Percentiles rank a stretch among this genome's conserved stretches.
Conservation (phyloP, 139 green algal species). For the Chlorella ohadii region DNA sequence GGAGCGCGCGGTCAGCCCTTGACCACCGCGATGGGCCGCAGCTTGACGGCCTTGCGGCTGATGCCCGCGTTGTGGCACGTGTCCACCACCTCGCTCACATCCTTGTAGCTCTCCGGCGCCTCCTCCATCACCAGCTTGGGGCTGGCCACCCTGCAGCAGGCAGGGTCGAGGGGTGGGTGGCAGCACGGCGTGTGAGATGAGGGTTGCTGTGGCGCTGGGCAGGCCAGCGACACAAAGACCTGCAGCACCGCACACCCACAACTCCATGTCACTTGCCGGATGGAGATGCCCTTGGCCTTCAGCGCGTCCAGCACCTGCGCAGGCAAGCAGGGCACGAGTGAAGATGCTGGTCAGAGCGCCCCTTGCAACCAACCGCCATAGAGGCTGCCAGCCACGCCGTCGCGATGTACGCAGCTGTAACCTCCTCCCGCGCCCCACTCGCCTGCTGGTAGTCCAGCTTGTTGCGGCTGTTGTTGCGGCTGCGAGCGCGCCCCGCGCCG, state of each 20-base stretch:
- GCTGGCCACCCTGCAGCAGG: slow-evolving; percentile 65
- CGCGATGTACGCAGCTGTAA: no score
- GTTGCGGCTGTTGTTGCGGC: slow-evolving; percentile 75
- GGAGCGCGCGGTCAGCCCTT: slow-evolving; percentile 75
- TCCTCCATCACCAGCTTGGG: slow-evolving; percentile 93
- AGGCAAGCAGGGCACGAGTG: background rate
- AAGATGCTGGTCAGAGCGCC: no score
- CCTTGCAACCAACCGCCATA: no score
- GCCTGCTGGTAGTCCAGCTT: slow-evolving; percentile 80
- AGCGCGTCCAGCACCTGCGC: slow-evolving; percentile 78
- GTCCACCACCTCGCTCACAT: slow-evolving; percentile 87
- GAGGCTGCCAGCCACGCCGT: no score
- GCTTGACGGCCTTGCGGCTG: slow-evolving; percentile 81
- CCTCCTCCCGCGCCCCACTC: no score
- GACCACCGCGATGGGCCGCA: slow-evolving; percentile 88
- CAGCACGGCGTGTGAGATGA: no score
- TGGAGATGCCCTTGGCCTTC: slow-evolving; percentile 84
- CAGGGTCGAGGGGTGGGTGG: no score
- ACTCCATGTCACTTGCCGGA: slow-evolving; percentile 47
- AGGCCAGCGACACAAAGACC: no score
- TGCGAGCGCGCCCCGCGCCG: slow-evolving; percentile 78
- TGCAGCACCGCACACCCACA: no score
- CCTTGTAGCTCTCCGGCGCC: slow-evolving; percentile 93
- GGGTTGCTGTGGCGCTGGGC: no score
- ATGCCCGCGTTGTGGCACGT: slow-evolving; percentile 89